Base-by-base conservation (phyloP, 2,329 filamentous ascomycete species). In the Xylariales sp. region DNA sequence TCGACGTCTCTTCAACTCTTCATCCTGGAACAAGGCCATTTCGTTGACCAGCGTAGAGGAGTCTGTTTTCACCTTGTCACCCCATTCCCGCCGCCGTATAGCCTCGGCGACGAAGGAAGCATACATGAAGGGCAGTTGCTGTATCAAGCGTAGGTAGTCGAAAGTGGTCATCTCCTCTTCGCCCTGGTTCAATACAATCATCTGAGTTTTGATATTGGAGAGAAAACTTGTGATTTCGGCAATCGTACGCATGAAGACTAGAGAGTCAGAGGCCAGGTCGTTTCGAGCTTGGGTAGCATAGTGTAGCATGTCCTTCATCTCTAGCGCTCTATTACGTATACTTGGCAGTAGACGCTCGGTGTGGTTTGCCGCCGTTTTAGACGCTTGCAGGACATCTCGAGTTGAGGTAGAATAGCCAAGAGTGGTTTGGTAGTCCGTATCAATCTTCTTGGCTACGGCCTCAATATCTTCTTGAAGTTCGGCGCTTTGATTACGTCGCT, bases 1-100 rank as follows among this genome's bases (percentile, higher is more conserved):
- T 54, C 85, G 86, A 33, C 93, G 78, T 38, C 93, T 76, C 53
- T 91, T 89, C 38, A 87, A 78, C 60, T 98, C 93, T 62, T 97
- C 93, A 46, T 96, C 90, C 56, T 93, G 88, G 49, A 94, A 91
- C 1, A 87, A 71, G 2, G 89, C 88, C 76, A 97, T 88, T 58
- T 97, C 91, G 59, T 97, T 94, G 19, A 89, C 88, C 19, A 98
- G 68, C 0, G 85, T 88, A 3, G 86, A 82, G 1, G 91, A 93
- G 55, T 97, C 93, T 3, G 79, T 76, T 58, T 85, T 88, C 61
- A 97, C 84, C 63, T 95, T 95, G 39, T 95, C 88, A 10, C 79
- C 80, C 90, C 93, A 98, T 64, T 96, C 90, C 24, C 82, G 82
- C 16, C 93, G 82, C 43, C 87, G 80, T 29, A 96, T 80, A 12